Percentiles rank a stretch among this genome's conserved stretches.
Conservation (phyloP, 2,329 filamentous ascomycete species). For the Seiridium cupressi region DNA sequence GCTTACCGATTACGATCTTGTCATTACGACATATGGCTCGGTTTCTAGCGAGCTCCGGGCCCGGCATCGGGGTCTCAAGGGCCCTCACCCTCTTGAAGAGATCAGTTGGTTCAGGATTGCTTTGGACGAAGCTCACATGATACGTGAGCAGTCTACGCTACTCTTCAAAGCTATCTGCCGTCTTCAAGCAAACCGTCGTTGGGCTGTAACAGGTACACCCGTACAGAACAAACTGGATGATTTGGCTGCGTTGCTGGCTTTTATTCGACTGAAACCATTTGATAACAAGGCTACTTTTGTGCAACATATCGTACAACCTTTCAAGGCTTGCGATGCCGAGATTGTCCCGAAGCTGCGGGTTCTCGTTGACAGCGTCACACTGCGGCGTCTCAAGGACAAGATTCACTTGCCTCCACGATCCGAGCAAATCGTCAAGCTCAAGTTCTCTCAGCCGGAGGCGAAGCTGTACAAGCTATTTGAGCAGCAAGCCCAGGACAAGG, state of each 20-base stretch:
- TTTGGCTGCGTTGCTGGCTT: constrained; percentile 80
- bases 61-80: constrained; percentile 59
- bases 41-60: constrained; percentile 75
- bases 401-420: constrained; percentile 75
- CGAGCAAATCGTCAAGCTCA: constrained; percentile 70
- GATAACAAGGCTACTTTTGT: constrained; percentile 74
- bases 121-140: constrained; percentile 91
- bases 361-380: constrained; percentile 89
- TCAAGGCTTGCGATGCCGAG: constrained; percentile 81
- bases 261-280: constrained; percentile 82
- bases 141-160: constrained; percentile 78
- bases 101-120: constrained; percentile 93
- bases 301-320: constrained; percentile 77
- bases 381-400: constrained; percentile 88
- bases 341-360: constrained; percentile 84
- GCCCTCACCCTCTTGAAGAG: constrained; percentile 65
- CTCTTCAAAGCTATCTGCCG: constrained; percentile 84
- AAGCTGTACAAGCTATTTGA: constrained; percentile 83
- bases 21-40: constrained; percentile 92
- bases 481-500: constrained; percentile 74
- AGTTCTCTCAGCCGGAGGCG: constrained; percentile 74
- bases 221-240: constrained; percentile 94
- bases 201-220: constrained; percentile 96
- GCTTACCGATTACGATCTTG: constrained; percentile 73
- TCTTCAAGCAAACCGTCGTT: constrained; percentile 76